Percentiles rank a stretch among this genome's conserved stretches.
Evolutionary conservation across 2,329 filamentous ascomycete species (phyloP).

Genomic region (Xylaria sp.): DNA sequence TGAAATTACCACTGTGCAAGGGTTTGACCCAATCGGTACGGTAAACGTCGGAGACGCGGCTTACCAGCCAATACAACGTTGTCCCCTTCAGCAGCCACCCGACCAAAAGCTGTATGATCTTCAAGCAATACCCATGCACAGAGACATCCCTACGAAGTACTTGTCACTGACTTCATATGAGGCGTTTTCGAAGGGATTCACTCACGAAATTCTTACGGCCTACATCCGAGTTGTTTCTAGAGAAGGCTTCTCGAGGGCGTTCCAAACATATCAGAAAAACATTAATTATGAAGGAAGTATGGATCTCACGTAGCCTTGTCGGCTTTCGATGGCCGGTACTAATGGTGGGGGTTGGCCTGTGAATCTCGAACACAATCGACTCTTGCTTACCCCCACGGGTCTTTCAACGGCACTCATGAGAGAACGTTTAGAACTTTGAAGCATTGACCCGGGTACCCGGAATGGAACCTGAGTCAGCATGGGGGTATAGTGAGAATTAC

Average conservation of each 20-base stretch:
- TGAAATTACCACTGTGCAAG: conserved; percentile 23
- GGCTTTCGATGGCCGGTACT: conserved; percentile 14
- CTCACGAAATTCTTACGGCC: conserved; percentile 5
- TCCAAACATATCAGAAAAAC: conserved; percentile 4
- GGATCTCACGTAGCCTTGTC: conserved; percentile 15
- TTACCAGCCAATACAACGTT: conserved; percentile 31
- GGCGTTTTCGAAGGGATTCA: conserved; percentile 19
- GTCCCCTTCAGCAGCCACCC: conserved; percentile 32
- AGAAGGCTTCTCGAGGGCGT: neutral
- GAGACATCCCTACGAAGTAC: conserved; percentile 6
- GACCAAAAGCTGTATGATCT: conserved; percentile 33
- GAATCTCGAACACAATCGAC: conserved; percentile 36
- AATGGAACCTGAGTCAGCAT: conserved; percentile 18
- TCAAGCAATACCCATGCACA: conserved; percentile 20
- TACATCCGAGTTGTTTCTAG: conserved; percentile 8
- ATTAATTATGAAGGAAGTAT: conserved; percentile 19
- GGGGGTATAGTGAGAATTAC: conserved; percentile 20
- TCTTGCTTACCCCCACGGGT: conserved; percentile 33
- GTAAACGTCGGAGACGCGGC: conserved; percentile 26
- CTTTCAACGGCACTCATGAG: conserved; percentile 1
- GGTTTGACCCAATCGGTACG: conserved; percentile 34
- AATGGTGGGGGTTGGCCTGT: conserved; percentile 18
- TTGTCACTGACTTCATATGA: neutral
- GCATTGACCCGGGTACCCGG: conserved; percentile 38
- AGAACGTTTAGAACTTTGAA: conserved; percentile 7